Evolutionary conservation across 129 eudicot species (phyloP).

Genomic region (Flaveria linearis): DNA sequence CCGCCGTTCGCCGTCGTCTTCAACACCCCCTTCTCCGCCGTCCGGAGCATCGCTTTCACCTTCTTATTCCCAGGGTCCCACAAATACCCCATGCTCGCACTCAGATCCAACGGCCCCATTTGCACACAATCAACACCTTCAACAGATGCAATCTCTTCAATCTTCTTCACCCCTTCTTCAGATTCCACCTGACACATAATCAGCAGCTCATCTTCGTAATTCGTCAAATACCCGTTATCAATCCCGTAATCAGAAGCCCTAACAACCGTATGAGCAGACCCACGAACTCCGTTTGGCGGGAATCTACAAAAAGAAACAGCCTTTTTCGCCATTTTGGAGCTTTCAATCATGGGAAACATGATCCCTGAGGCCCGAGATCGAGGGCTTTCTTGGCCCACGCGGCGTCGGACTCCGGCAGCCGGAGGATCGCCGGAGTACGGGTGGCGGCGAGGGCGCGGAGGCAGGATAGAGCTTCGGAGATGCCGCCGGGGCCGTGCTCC

Average conservation of each 20-base stretch:
- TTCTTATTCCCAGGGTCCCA: conserved; percentile 97
- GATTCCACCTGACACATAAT: conserved; percentile 96
- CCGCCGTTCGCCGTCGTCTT: conserved; percentile 24
- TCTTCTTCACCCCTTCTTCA: conserved; percentile 66
- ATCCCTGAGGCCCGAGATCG: conserved; percentile 86
- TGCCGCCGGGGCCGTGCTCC: conserved; percentile 89
- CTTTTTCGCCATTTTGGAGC: conserved; percentile 56
- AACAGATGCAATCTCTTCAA: conserved; percentile 68
- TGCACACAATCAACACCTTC: conserved; percentile 96
- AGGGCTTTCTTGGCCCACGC: conserved; percentile 91
- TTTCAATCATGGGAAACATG: conserved; percentile 95
- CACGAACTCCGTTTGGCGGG: conserved; percentile 88
- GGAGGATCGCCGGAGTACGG: conserved; percentile 69
- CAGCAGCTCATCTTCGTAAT: conserved; percentile 70
- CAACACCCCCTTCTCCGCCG: conserved; percentile 75
- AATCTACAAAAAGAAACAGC: conserved; percentile 81
- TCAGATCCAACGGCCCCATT: conserved; percentile 96
- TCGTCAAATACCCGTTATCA: conserved; percentile 61
- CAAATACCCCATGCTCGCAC: conserved; percentile 89
- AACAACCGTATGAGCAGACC: conserved; percentile 76
- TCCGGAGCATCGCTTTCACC: conserved; percentile 63
- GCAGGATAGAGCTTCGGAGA: conserved; percentile 62
- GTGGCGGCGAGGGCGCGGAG: conserved; percentile 82
- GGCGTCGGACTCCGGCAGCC: conserved; percentile 64
- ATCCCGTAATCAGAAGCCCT: conserved; percentile 84